These are phyloP conservation scores for Nakaseomyces bracarensis DNA, from an alignment of 1,139 yeast species.

Conservation along the genomic window DNA sequence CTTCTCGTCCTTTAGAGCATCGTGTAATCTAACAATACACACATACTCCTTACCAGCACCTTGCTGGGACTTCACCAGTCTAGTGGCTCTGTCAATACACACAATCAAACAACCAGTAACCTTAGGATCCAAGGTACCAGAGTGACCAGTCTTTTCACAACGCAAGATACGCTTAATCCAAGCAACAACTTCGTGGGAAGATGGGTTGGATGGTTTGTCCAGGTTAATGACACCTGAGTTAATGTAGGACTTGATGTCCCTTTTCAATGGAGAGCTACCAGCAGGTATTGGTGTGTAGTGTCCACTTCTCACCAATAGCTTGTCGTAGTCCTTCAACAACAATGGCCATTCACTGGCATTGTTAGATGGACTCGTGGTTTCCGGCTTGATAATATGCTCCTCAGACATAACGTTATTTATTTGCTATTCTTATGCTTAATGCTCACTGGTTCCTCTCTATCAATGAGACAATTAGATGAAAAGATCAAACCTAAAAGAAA, in stretches of 20 bases:
- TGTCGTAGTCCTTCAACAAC: conserved; percentile 86
- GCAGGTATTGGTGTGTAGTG: conserved; percentile 96
- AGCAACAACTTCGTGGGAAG: conserved; percentile 97
- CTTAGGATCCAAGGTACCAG: conserved; percentile 98
- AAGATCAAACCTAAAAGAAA: too few relatives aligned
- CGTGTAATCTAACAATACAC: conserved; percentile 93
- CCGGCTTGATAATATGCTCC: conserved; percentile 85
- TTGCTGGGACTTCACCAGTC: conserved; percentile 96
- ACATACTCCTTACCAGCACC: conserved; percentile 99
- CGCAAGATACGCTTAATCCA: conserved; percentile 96
- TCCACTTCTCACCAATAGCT: conserved; percentile 87
- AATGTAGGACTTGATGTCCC: conserved; percentile 84
- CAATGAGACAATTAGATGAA: too few relatives aligned
- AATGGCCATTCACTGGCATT: conserved; percentile 96
- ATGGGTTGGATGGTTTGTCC: conserved; percentile 96
- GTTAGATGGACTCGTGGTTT: conserved; percentile 64
- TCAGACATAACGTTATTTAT: too few relatives aligned
- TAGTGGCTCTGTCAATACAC: conserved; percentile 95
- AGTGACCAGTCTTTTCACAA: conserved; percentile 96
- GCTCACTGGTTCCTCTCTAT: too few relatives aligned
- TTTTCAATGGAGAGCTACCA: conserved; percentile 88
- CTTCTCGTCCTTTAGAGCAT: conserved; percentile 81
- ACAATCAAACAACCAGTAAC: conserved; percentile 97
- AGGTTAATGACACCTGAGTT: conserved; percentile 94
- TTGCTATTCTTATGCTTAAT: too few relatives aligned